A percentile compares a stretch with the other conserved stretches of the same genome.
phyloP scores from a whole-genome alignment of 2,329 filamentous ascomycete species.

The Beauveria scarabaeidicola region DNA sequence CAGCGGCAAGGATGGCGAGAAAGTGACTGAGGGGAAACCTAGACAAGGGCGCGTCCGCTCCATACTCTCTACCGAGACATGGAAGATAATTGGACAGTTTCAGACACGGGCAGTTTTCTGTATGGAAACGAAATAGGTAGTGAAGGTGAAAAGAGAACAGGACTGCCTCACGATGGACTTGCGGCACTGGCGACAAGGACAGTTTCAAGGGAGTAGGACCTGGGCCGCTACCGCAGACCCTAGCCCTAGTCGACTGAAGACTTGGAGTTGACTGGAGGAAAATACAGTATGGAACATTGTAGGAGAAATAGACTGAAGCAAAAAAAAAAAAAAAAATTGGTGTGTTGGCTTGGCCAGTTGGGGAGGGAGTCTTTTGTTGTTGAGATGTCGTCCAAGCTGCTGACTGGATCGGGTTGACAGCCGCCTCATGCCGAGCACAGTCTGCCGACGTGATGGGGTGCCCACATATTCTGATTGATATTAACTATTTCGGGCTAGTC shows the following conservation, averaged over 20 bases:
- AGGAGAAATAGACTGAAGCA: not conserved
- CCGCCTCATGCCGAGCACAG: not conserved
- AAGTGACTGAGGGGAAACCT: not conserved
- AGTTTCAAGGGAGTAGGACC: slow-evolving; percentile 7
- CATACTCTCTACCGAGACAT: not conserved
- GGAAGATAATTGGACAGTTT: not conserved
- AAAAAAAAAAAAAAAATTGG: too few species aligned
- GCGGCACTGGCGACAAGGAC: not conserved
- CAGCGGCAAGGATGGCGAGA: not conserved
- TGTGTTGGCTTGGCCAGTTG: too few species aligned
- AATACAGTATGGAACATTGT: too few species aligned
- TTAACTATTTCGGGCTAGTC: not conserved
- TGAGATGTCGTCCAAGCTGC: not conserved
- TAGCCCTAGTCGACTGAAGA: not conserved
- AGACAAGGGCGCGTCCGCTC: not conserved
- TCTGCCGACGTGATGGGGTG: not conserved
- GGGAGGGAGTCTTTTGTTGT: too few species aligned
- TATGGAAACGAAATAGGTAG: not conserved
- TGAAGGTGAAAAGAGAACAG: not conserved
- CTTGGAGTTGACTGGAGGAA: not conserved
- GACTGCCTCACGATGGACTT: not conserved
- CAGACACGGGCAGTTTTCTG: not conserved
- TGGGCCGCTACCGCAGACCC: not conserved
- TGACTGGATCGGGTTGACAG: not conserved
- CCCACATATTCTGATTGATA: not conserved